These are phyloP conservation scores for Neofusicoccum umdonicola DNA, from an alignment of 2,329 filamentous ascomycete genomes.

Conservation along the genomic window DNA sequence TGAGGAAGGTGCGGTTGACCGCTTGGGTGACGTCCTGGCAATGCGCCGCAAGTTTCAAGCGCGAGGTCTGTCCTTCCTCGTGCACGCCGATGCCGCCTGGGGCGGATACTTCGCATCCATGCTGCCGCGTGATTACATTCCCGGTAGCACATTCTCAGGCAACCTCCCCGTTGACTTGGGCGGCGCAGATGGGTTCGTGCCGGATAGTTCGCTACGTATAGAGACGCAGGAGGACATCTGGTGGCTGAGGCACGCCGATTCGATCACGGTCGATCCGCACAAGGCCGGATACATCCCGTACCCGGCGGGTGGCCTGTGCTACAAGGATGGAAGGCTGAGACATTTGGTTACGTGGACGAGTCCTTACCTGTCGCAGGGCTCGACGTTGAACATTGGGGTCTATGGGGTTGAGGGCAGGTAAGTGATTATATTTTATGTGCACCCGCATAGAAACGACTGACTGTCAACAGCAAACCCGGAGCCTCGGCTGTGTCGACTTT, in stretches of 20 bases:
- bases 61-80: constrained; percentile 45
- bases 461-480: constrained; percentile 42
- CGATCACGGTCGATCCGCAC: constrained; percentile 50
- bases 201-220: constrained; percentile 33
- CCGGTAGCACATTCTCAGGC: constrained; percentile 20
- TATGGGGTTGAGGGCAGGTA: constrained; percentile 48
- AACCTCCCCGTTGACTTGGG: constrained; percentile 30
- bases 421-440: constrained; percentile 6
- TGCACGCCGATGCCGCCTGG: constrained; percentile 52
- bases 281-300: constrained; percentile 50
- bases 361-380: constrained; percentile 42
- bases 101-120: constrained; percentile 51
- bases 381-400: constrained; percentile 41
- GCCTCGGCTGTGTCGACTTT: constrained; percentile 47
- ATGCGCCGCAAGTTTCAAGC: constrained; percentile 43
- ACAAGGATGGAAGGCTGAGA: constrained; percentile 45
- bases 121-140: constrained; percentile 35
- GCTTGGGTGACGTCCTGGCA: constrained; percentile 37
- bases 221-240: constrained; percentile 42
- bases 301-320: constrained; percentile 46
- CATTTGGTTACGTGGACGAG: constrained; percentile 47
- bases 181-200: constrained; percentile 32
- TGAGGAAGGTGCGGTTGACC: constrained; percentile 49
- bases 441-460: not conserved
- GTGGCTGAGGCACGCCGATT: constrained; percentile 42